Evolutionary conservation across 306 rosid species (phyloP).

Genomic region (Dryas drummondii): DNA sequence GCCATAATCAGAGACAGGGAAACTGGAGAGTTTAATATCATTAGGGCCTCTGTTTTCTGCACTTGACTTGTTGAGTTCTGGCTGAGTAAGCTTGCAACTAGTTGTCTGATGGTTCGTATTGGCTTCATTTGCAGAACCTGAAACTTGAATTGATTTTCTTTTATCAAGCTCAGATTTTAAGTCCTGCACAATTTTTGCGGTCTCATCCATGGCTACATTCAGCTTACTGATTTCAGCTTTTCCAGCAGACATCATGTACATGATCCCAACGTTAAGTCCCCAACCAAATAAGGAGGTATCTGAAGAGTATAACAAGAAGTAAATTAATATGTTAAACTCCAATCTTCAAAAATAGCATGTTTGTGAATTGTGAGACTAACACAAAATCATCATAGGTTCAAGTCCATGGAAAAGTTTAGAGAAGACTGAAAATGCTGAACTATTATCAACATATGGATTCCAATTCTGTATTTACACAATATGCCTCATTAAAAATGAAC

Average conservation of each 20-base stretch:
- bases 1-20: constrained; percentile 35
- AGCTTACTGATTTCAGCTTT: constrained; percentile 59
- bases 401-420: background rate
- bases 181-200: constrained; percentile 55
- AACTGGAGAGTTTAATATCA: constrained; percentile 25
- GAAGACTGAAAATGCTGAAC: background rate
- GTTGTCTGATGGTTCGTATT: constrained; percentile 18
- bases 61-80: constrained; percentile 23
- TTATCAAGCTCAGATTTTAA: constrained; percentile 51
- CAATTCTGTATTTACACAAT: background rate
- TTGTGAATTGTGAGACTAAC: background rate
- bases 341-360: background rate
- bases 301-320: constrained; percentile 25
- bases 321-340: constrained; percentile 5
- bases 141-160: constrained; percentile 44
- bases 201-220: constrained; percentile 47
- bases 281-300: constrained; percentile 52
- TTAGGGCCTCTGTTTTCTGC: constrained; percentile 16
- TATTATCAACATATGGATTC: background rate
- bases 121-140: constrained; percentile 28
- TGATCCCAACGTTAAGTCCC: constrained; percentile 68
- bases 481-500: background rate
- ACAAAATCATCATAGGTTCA: background rate
- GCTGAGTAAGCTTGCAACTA: constrained; percentile 25
- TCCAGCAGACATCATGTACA: constrained; percentile 71